A percentile compares a stretch with the other conserved stretches of the same genome.
Evolutionary conservation across 129 eudicot species (phyloP).

Genomic region (Rutidosis leptorrhynchoides): DNA sequence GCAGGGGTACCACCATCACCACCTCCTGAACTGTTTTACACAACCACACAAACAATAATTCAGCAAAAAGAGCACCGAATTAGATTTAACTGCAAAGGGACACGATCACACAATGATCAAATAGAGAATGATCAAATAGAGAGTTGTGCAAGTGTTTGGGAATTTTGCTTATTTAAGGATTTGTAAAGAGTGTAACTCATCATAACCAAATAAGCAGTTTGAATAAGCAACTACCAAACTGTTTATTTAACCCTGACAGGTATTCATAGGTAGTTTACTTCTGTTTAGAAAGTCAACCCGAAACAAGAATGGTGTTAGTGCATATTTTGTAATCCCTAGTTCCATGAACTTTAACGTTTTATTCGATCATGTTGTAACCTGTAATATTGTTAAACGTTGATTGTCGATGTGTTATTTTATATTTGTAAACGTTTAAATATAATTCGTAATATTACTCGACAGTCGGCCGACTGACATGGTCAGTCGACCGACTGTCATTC

Average conservation of each 20-base stretch:
- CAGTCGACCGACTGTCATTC: too few relatives aligned
- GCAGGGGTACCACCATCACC: slow-evolving; percentile 61
- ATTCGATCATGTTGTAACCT: too few relatives aligned
- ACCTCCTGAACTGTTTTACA: slow-evolving; percentile 50
- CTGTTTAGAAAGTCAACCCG: neutral
- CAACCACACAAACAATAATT: slow-evolving; percentile 7
- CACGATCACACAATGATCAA: neutral
- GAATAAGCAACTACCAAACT: neutral
- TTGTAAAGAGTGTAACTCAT: neutral
- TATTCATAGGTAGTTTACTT: neutral
- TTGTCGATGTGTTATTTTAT: too few relatives aligned
- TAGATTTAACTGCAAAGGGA: neutral
- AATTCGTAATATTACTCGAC: too few relatives aligned
- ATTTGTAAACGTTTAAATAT: too few relatives aligned
- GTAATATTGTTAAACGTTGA: too few relatives aligned
- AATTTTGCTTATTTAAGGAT: neutral
- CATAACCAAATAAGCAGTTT: neutral
- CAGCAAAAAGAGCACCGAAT: neutral
- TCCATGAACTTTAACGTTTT: too few relatives aligned
- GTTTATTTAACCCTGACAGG: neutral
- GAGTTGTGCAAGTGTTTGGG: neutral
- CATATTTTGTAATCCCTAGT: too few relatives aligned
- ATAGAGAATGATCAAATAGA: neutral
- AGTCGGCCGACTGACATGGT: too few relatives aligned
- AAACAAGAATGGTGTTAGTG: neutral